Base-by-base conservation (phyloP, 306 rosid species). In the Rubus parviflorus region DNA sequence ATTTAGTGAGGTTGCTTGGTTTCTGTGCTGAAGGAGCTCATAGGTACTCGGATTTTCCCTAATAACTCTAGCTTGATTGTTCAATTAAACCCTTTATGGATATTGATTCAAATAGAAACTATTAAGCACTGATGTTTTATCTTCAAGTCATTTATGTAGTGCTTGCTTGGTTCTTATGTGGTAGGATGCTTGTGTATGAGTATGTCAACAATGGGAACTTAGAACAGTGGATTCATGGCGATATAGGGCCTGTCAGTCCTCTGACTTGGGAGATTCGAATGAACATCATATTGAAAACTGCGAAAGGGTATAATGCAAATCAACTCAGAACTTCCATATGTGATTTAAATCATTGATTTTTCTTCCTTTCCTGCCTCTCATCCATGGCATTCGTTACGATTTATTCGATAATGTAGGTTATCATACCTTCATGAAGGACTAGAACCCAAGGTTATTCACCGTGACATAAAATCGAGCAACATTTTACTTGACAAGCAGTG, bases 21-120 rank as follows among this genome's bases (percentile, higher is more conserved):
- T 93, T 89, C 71, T 93, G 98, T 83, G 97, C 97, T 72, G 98
- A 93, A 87, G 98, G 97, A 72, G 96, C 96, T 86, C 94, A 93
- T 71, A 90, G 97, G 96, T 92, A 85, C 56, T 66, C 60, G 75
- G 45, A 70, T 79, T 23, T 19, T 72, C 23, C 19, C 42, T 47
- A 45, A 66, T 54, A 7, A 12, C 49, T 10, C 17, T 60, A 60
- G n/a, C 53, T 46, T 71, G 51, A 71, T 54, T 48, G 0, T 67
- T 79, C 76, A 53, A 45, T 63, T 73, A 13, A 19, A 35, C 22
- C 19, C 51, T 3, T 74, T 40, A 20, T 10, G 45, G n/a, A 67
- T 67, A 42, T 41, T 19, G 16, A 15, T 48, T 35, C 43, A 3
- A 4, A n/a, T 30, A 54, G 19, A 12, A 68, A 41, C n/a, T 46